Conservation (phyloP, 2,329 filamentous ascomycete species). For the Scedosporium boydii region DNA sequence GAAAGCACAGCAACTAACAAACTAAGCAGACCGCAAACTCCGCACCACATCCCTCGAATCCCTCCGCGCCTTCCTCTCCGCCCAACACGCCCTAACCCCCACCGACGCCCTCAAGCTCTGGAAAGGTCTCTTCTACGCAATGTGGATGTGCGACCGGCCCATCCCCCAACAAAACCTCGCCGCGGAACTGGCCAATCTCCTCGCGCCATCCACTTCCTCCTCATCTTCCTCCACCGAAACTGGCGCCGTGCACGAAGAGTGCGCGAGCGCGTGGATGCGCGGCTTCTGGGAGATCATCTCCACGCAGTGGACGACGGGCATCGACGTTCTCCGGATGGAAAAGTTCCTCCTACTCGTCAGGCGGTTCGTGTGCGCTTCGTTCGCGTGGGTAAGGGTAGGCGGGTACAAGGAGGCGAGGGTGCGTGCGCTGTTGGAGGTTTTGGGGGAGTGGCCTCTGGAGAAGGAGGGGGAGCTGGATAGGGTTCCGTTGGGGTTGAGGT, state of each 20-base stretch:
- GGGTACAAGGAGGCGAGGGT: constrained; percentile 19
- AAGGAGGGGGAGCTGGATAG: constrained; percentile 34
- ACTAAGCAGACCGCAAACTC: constrained; percentile 57
- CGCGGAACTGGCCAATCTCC: constrained; percentile 62
- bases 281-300: constrained; percentile 66
- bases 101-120: constrained; percentile 79
- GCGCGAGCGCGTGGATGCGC: constrained; percentile 38
- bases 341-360: constrained; percentile 86
- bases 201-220: constrained; percentile 8
- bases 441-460: constrained; percentile 23
- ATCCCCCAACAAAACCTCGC: constrained; percentile 79
- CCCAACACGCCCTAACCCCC: constrained; percentile 41
- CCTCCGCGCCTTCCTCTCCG: constrained; percentile 67
- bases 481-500: constrained; percentile 72
- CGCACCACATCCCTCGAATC: constrained; percentile 70
- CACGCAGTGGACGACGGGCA: constrained; percentile 58
- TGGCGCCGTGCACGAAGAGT: constrained; percentile 16
- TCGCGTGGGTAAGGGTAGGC: constrained; percentile 35
- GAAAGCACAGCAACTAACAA: neutral
- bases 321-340: constrained; percentile 74
- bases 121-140: constrained; percentile 88
- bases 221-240: constrained; percentile 33
- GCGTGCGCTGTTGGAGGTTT: constrained; percentile 14
- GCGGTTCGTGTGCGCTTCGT: constrained; percentile 64
- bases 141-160: constrained; percentile 90